Percentiles rank a stretch among this genome's conserved stretches.
These are phyloP conservation scores for Fraxinus pennsylvanica DNA, from an alignment of 257 asterid species.

Conservation along the genomic window DNA sequence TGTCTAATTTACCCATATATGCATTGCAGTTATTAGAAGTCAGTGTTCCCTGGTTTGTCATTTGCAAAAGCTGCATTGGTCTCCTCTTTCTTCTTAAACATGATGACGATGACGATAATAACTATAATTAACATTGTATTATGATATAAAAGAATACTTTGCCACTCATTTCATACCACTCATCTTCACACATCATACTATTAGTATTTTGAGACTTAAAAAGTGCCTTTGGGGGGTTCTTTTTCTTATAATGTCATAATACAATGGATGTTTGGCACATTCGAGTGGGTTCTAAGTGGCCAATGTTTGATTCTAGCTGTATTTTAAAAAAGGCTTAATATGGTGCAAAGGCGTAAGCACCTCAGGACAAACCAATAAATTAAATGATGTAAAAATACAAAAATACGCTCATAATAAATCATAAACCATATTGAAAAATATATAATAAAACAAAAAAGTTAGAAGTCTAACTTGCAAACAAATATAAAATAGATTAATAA, in stretches of 20 bases:
- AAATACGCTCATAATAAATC: neutral
- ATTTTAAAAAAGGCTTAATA: neutral
- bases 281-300: neutral
- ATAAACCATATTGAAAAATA: neutral
- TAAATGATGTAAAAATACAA: neutral
- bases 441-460: neutral
- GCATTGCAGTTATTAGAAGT: slow-evolving; percentile 14
- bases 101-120: neutral
- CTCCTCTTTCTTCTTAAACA: neutral
- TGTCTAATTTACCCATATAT: slow-evolving; percentile 1
- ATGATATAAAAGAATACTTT: neutral
- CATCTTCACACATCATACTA: neutral
- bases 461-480: neutral
- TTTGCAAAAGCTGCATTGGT: slow-evolving; percentile 13
- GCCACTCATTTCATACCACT: neutral
- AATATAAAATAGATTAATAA: neutral
- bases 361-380: neutral
- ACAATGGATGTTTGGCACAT: neutral
- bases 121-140: neutral
- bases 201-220: neutral
- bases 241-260: neutral
- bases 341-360: neutral
- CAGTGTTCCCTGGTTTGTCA: slow-evolving; percentile 3
- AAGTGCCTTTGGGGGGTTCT: neutral
- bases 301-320: neutral